These are phyloP conservation scores for Saprolegnia parasitica DNA, from an alignment of 352 stramenopile genomes.

Conservation along the genomic window DNA sequence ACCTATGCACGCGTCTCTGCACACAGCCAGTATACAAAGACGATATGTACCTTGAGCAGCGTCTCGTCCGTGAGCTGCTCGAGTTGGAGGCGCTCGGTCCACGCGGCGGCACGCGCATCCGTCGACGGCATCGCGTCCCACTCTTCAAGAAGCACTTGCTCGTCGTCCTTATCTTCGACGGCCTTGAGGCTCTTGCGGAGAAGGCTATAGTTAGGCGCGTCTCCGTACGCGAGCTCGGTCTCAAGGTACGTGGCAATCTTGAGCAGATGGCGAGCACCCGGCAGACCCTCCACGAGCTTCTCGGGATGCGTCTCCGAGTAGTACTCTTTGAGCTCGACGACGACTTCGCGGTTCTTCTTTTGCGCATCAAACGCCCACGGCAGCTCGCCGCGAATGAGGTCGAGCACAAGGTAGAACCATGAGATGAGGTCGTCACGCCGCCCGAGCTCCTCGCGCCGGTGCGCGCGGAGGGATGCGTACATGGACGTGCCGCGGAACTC, in stretches of 20 bases:
- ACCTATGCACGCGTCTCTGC: slow-evolving; percentile 46
- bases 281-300: slow-evolving; percentile 66
- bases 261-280: slow-evolving; percentile 59
- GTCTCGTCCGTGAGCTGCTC: slow-evolving; percentile 36
- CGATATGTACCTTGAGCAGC: slow-evolving; percentile 39
- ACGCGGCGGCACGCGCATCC: slow-evolving; percentile 28
- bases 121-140: slow-evolving; percentile 39
- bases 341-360: slow-evolving; percentile 76
- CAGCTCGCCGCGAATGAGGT: slow-evolving; percentile 82
- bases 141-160: slow-evolving; percentile 43
- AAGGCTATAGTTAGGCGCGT: slow-evolving; percentile 62
- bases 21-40: slow-evolving; percentile 32
- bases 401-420: slow-evolving; percentile 85
- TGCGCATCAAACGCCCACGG: slow-evolving; percentile 78
- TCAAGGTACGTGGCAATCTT: slow-evolving; percentile 76
- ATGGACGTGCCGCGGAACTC: slow-evolving; percentile 86
- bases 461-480: slow-evolving; percentile 84
- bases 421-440: slow-evolving; percentile 86
- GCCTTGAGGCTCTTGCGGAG: slow-evolving; percentile 40
- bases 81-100: slow-evolving; percentile 40
- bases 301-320: slow-evolving; percentile 69
- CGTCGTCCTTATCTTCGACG: slow-evolving; percentile 35
- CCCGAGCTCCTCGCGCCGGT: slow-evolving; percentile 69
- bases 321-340: slow-evolving; percentile 77
- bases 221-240: slow-evolving; percentile 57